A percentile compares a stretch with the other conserved stretches of the same genome.
phyloP scores from a whole-genome alignment of 73 alveolate species.

The Uronychia setigera region DNA sequence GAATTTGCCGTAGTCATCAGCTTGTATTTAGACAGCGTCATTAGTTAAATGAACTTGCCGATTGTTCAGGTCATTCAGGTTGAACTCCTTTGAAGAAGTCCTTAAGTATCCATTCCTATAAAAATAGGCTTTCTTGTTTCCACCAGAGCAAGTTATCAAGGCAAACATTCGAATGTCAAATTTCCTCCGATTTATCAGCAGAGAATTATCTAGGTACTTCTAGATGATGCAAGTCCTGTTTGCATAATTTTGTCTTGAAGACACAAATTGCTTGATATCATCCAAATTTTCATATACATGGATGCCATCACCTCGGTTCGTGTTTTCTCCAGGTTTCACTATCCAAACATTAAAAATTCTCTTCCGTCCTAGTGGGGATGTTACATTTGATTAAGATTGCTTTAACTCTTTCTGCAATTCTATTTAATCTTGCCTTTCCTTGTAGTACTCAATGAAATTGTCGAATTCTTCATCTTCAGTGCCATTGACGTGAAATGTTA shows the following conservation, averaged over 20 bases:
- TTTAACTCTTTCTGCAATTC: not conserved
- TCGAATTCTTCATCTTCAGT: slow-evolving; percentile 60
- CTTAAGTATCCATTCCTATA: slow-evolving; percentile 84
- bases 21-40: slow-evolving; percentile 84
- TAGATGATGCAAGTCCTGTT: slow-evolving; percentile 65
- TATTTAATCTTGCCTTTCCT: slow-evolving; percentile 2
- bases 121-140: slow-evolving; percentile 65
- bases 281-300: slow-evolving; percentile 30
- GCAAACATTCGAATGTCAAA: slow-evolving; percentile 90
- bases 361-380: not conserved
- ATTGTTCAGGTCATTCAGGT: slow-evolving; percentile 57
- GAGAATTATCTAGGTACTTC: slow-evolving; percentile 82
- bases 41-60: slow-evolving; percentile 82
- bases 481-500: slow-evolving; percentile 79
- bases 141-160: slow-evolving; percentile 53
- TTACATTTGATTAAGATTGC: not conserved
- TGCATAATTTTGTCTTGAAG: slow-evolving; percentile 18
- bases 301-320: slow-evolving; percentile 73
- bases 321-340: slow-evolving; percentile 77
- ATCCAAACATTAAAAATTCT: slow-evolving; percentile 75
- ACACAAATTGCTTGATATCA: slow-evolving; percentile 32
- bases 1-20: slow-evolving; percentile 69
- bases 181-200: slow-evolving; percentile 72
- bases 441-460: slow-evolving; percentile 50
- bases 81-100: slow-evolving; percentile 70